A percentile compares a stretch with the other conserved stretches of the same genome.
Evolutionary conservation across 768 basidiomycete genomes (phyloP).

Genomic region (Chalciporus piperatus): DNA sequence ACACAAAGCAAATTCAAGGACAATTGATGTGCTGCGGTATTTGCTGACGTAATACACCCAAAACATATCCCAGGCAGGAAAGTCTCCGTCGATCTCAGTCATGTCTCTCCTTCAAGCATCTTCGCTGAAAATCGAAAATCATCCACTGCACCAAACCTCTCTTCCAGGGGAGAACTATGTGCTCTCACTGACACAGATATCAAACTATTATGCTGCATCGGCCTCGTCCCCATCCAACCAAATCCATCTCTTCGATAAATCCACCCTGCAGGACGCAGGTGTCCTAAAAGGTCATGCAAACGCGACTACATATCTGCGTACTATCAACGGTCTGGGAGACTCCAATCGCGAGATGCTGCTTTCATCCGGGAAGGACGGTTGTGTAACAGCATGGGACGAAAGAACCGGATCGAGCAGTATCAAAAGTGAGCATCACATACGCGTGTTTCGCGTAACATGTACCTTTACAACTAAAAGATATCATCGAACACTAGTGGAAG

Average conservation of each 20-base stretch:
- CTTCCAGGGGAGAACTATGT: conserved; percentile 54
- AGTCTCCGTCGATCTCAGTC: conserved; percentile 9
- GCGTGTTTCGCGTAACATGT: not conserved
- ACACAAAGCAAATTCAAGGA: not conserved
- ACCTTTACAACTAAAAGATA: conserved; percentile 39
- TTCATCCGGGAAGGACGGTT: conserved; percentile 70
- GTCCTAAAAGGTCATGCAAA: conserved; percentile 56
- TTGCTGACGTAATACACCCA: conserved; percentile 12
- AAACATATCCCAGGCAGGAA: conserved; percentile 28
- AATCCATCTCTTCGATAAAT: conserved; percentile 66
- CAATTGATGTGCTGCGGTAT: not conserved
- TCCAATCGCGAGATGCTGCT: conserved; percentile 45
- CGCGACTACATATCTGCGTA: conserved; percentile 55
- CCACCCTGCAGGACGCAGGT: conserved; percentile 43
- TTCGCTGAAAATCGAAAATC: conserved; percentile 15
- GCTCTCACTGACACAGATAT: conserved; percentile 50
- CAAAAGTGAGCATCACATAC: conserved; percentile 49
- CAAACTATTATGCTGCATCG: conserved; percentile 55
- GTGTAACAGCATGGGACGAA: conserved; percentile 74
- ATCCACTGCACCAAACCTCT: conserved; percentile 29
- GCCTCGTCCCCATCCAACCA: conserved; percentile 60
- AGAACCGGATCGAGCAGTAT: conserved; percentile 50
- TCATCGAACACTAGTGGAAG: conserved; percentile 42
- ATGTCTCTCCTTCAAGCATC: conserved; percentile 29
- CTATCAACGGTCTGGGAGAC: conserved; percentile 41